phyloP scores from a whole-genome alignment of 225 moss, liverwort and hornwort genomes.

The Sphagnum tenellum region DNA sequence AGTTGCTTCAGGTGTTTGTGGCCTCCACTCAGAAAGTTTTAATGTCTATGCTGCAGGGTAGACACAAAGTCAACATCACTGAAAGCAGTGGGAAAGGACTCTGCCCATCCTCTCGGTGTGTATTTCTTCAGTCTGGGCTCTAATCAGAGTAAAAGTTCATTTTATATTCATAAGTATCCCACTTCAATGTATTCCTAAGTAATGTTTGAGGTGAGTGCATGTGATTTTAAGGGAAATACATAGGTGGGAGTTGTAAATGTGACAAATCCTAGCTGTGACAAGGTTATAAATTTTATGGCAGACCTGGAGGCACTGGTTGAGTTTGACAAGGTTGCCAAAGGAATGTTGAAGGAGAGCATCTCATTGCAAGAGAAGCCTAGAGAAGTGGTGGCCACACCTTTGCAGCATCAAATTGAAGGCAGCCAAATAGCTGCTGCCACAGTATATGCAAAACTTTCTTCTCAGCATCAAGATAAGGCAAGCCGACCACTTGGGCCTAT shows the following conservation, averaged over 20 bases:
- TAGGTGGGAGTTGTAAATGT: too few relatives aligned
- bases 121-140: not conserved
- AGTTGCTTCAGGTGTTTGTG: too few relatives aligned
- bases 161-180: not conserved
- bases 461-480: slow-evolving; percentile 8
- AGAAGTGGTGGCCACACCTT: slow-evolving; percentile 11
- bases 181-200: too few relatives aligned
- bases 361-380: slow-evolving; percentile 9
- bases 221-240: too few relatives aligned
- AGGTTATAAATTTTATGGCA: not conserved
- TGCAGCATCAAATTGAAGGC: slow-evolving; percentile 20
- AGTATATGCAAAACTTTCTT: slow-evolving; percentile 26
- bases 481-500: slow-evolving; percentile 18
- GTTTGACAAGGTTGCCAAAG: slow-evolving; percentile 26
- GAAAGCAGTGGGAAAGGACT: slow-evolving; percentile 12
- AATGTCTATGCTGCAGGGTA: slow-evolving; percentile 11
- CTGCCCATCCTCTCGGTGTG: slow-evolving; percentile 14
- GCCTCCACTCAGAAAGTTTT: too few relatives aligned
- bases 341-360: slow-evolving; percentile 10
- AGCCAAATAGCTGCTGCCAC: slow-evolving; percentile 24
- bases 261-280: not conserved
- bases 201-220: too few relatives aligned
- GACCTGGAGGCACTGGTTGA: slow-evolving; percentile 19
- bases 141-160: not conserved
- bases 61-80: slow-evolving; percentile 19